These are phyloP conservation scores for Ophiostoma ulmi DNA, from an alignment of 2,329 filamentous ascomycete genomes.

Conservation along the genomic window DNA sequence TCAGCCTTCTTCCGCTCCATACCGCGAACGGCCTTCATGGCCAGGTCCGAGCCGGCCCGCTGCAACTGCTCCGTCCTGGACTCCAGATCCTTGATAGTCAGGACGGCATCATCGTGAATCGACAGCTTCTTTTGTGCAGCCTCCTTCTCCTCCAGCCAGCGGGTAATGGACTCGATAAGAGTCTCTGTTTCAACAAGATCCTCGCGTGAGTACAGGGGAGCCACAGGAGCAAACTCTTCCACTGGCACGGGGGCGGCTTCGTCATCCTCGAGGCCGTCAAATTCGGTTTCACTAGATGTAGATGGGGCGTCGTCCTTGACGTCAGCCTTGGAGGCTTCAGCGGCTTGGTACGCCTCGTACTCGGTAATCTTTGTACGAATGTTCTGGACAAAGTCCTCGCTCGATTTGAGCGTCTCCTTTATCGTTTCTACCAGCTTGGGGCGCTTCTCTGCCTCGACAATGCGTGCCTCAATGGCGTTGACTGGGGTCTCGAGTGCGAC, in stretches of 20 bases:
- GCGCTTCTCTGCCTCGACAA: slow-evolving; percentile 65
- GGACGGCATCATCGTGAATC: slow-evolving; percentile 65
- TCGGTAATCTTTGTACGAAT: slow-evolving; percentile 67
- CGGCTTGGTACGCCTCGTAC: slow-evolving; percentile 58
- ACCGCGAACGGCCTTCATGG: slow-evolving; percentile 61
- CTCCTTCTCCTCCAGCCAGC: slow-evolving; percentile 72
- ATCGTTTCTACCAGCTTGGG: slow-evolving; percentile 64
- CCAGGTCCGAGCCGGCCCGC: slow-evolving; percentile 62
- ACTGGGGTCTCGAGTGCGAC: slow-evolving; percentile 73
- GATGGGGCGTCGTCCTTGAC: slow-evolving; percentile 36
- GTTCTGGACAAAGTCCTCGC: slow-evolving; percentile 62
- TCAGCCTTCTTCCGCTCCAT: slow-evolving; percentile 42
- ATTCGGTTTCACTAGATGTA: slow-evolving; percentile 38
- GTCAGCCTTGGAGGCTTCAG: slow-evolving; percentile 41
- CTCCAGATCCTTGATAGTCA: slow-evolving; percentile 67
- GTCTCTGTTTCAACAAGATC: slow-evolving; percentile 53
- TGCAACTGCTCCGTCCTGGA: slow-evolving; percentile 65
- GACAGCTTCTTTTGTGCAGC: slow-evolving; percentile 65
- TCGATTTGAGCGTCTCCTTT: slow-evolving; percentile 64
- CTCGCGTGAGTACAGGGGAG: slow-evolving; percentile 31
- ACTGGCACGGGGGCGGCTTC: slow-evolving; percentile 30
- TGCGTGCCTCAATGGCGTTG: slow-evolving; percentile 68
- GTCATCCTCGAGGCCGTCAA: slow-evolving; percentile 77
- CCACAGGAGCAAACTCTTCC: slow-evolving; percentile 35
- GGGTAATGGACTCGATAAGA: slow-evolving; percentile 55